phyloP scores from a whole-genome alignment of 768 basidiomycete species.

The Pulveroboletus frians region DNA sequence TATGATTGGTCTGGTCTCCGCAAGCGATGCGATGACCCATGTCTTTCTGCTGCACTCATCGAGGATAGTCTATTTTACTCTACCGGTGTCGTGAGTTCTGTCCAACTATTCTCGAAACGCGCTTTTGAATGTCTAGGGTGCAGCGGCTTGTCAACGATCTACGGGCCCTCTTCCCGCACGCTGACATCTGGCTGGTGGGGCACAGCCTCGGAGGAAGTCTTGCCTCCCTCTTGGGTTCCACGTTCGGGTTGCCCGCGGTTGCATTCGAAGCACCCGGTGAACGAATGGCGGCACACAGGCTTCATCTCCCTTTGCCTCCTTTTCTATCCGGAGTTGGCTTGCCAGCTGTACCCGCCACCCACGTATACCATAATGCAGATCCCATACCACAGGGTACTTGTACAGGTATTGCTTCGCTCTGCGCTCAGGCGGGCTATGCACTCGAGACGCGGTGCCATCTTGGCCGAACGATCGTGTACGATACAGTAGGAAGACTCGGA shows the following conservation, averaged over 20 bases:
- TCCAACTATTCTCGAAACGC: not conserved
- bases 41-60: conserved; percentile 77
- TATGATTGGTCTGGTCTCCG: conserved; percentile 46
- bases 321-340: conserved; percentile 1
- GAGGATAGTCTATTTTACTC: conserved; percentile 92
- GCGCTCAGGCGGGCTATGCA: conserved; percentile 63
- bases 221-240: conserved; percentile 57
- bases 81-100: conserved; percentile 65
- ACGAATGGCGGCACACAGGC: conserved; percentile 51
- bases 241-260: conserved; percentile 61
- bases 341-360: conserved; percentile 32
- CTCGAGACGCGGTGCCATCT: conserved; percentile 59
- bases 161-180: conserved; percentile 49
- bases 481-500: conserved; percentile 56
- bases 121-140: conserved; percentile 6
- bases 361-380: conserved; percentile 67
- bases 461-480: conserved; percentile 60
- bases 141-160: conserved; percentile 57
- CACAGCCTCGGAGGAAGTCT: conserved; percentile 62
- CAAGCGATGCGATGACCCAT: conserved; percentile 73
- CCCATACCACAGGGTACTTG: conserved; percentile 61
- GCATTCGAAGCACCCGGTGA: conserved; percentile 66
- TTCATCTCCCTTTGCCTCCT: conserved; percentile 57
- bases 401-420: conserved; percentile 46
- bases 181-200: conserved; percentile 59